These are phyloP conservation scores for Coniosporium apollinis DNA, from an alignment of 495 filamentous ascomycete genomes.

Conservation along the genomic window DNA sequence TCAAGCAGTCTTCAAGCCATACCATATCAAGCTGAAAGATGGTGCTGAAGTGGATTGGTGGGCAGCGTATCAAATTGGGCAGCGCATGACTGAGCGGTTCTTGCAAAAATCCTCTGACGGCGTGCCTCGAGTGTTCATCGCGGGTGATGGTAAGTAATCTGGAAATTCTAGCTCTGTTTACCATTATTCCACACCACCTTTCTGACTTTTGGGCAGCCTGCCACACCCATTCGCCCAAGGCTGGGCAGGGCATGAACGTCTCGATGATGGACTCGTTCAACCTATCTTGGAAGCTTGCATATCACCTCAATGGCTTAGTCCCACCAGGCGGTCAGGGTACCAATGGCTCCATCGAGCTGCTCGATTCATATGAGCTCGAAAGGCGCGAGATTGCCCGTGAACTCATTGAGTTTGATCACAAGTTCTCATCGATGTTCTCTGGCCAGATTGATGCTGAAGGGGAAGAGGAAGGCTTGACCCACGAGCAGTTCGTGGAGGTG, in stretches of 20 bases:
- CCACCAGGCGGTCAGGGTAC: constrained; percentile 26
- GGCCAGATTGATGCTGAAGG: constrained; percentile 6
- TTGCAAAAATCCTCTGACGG: constrained; percentile 45
- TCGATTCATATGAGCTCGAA: constrained; percentile 59
- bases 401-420: constrained; percentile 54
- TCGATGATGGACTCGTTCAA: constrained; percentile 70
- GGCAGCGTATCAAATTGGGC: constrained; percentile 38
- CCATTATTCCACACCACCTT: too few relatives aligned
- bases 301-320: constrained; percentile 47
- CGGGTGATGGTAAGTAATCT: too few relatives aligned
- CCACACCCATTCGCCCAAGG: constrained; percentile 71
- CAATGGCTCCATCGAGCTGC: too few relatives aligned
- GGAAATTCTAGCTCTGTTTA: too few relatives aligned
- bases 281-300: constrained; percentile 69
- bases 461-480: constrained; percentile 11
- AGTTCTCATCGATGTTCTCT: constrained; percentile 22
- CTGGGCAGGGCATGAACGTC: constrained; percentile 76
- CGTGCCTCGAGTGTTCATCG: constrained; percentile 62
- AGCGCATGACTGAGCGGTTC: constrained; percentile 52
- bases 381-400: constrained; percentile 52
- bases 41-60: constrained; percentile 18
- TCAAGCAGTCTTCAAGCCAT: constrained; percentile 34
- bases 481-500: constrained; percentile 18
- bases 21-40: constrained; percentile 26
- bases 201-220: too few relatives aligned